These are phyloP conservation scores for Leccinum truebloodii DNA, from an alignment of 768 basidiomycete species.

Conservation along the genomic window DNA sequence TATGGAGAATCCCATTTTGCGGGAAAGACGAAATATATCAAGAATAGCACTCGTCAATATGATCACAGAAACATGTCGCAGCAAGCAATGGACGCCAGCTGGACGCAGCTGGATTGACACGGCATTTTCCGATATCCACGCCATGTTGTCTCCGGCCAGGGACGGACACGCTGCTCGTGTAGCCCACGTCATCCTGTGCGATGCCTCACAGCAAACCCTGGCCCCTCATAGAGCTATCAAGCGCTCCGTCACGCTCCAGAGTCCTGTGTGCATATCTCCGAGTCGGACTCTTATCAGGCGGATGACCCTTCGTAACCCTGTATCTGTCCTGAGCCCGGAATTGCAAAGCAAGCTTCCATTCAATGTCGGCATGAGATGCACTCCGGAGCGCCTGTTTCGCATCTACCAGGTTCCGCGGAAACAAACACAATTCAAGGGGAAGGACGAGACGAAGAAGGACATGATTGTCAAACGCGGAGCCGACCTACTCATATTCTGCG, in stretches of 20 bases:
- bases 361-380: constrained; percentile 15
- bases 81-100: constrained; percentile 27
- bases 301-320: constrained; percentile 17
- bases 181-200: constrained; percentile 28
- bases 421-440: background rate
- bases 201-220: constrained; percentile 11
- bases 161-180: background rate
- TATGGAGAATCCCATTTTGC: constrained; percentile 10
- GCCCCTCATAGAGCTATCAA: background rate
- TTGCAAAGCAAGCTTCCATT: constrained; percentile 21
- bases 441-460: constrained; percentile 9
- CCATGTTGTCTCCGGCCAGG: constrained; percentile 16
- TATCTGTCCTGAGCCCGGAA: constrained; percentile 5
- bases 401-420: constrained; percentile 20
- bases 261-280: constrained; percentile 10
- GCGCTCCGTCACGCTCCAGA: constrained; percentile 20
- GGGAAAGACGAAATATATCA: constrained; percentile 24
- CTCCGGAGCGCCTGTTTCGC: constrained; percentile 19
- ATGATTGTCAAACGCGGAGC: constrained; percentile 21
- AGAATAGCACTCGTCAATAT: constrained; percentile 18
- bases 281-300: constrained; percentile 6
- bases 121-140: constrained; percentile 20
- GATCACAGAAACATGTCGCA: constrained; percentile 21
- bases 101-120: constrained; percentile 26
- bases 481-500: constrained; percentile 28